Percentiles rank a stretch among this genome's conserved stretches.
Evolutionary conservation across 2,329 filamentous ascomycete genomes (phyloP).

Genomic region (Chalaropsis thielavioides): DNA sequence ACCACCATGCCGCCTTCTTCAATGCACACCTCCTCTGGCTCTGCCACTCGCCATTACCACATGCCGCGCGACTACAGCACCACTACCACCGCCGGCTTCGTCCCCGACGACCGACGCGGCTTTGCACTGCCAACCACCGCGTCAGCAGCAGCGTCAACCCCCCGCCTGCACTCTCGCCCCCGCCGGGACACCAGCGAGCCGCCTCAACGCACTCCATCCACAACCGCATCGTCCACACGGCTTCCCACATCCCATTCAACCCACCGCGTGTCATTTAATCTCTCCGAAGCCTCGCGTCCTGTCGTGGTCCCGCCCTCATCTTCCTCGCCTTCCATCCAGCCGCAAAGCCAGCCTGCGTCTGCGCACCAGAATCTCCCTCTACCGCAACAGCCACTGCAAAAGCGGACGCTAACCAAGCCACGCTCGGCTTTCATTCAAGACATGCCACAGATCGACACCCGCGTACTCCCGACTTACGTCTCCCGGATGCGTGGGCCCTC

Average conservation of each 20-base stretch:
- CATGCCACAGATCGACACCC: conserved; percentile 11
- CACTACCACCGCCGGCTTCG: background rate
- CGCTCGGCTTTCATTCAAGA: conserved; percentile 5
- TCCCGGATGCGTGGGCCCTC: background rate
- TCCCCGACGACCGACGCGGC: background rate
- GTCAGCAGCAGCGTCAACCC: background rate
- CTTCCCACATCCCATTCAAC: background rate
- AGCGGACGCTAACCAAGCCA: background rate
- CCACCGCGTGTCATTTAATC: conserved; percentile 7
- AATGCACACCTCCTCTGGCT: background rate
- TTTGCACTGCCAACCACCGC: background rate
- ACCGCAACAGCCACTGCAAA: conserved; percentile 1
- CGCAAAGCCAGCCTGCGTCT: background rate
- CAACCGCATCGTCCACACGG: background rate
- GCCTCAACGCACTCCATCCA: background rate
- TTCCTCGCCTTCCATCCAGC: background rate
- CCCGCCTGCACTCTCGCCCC: background rate
- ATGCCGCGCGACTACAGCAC: background rate
- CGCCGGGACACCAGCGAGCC: conserved; percentile 6
- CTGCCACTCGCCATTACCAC: background rate
- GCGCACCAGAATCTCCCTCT: background rate
- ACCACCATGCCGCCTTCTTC: background rate
- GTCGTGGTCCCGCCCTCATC: background rate
- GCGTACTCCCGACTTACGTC: background rate
- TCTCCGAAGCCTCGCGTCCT: conserved; percentile 10